Evolutionary conservation across 768 basidiomycete species (phyloP).

Genomic region (Lentinula aciculospora): DNA sequence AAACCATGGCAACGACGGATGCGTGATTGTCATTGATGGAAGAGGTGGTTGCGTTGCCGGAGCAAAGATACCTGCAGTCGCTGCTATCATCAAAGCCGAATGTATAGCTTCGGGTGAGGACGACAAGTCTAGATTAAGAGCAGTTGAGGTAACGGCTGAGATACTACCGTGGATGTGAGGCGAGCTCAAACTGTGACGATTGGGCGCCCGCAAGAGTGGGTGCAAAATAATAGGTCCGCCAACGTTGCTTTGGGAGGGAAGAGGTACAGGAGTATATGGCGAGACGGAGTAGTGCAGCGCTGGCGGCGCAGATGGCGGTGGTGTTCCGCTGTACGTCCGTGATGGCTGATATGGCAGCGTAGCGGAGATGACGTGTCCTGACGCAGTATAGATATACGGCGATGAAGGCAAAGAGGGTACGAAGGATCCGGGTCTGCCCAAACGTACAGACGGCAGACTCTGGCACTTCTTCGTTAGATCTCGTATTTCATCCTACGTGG

Average conservation of each 20-base stretch:
- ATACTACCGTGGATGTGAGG: neutral
- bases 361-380: neutral
- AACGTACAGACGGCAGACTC: neutral
- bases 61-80: conserved; percentile 15
- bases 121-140: neutral
- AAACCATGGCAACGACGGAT: conserved; percentile 25
- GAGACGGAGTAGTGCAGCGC: neutral
- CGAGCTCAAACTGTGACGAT: neutral
- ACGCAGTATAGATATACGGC: neutral
- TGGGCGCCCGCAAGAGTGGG: neutral
- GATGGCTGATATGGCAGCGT: neutral
- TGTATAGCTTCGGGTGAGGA: neutral
- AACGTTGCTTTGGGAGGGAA: neutral
- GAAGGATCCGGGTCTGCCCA: neutral
- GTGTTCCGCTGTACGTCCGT: neutral
- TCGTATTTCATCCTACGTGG: no score
- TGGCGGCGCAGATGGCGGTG: neutral
- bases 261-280: neutral
- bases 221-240: neutral
- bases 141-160: neutral
- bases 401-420: neutral
- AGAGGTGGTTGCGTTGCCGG: conserved; percentile 30
- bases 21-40: conserved; percentile 24
- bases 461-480: neutral
- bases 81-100: neutral